Base-by-base conservation (phyloP, 2,329 filamentous ascomycete species). In the Fusarium staphyleae region DNA sequence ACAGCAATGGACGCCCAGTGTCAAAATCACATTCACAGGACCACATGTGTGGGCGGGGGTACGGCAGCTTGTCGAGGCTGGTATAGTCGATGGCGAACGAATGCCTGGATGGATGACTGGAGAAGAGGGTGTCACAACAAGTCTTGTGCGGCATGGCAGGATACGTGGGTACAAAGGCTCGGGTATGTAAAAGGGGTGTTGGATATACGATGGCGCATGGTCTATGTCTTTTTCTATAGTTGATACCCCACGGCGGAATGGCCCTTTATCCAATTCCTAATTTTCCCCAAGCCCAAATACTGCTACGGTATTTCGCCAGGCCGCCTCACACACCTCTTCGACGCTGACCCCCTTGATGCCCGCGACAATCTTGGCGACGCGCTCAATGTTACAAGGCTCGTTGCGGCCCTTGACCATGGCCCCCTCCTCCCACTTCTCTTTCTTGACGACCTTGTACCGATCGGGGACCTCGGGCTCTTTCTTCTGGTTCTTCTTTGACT, bases 81-180 rank as follows among this genome's bases (percentile, higher is more conserved):
- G 90, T 1, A 80, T 90, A 43, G 77, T 96, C 19, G 86, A 96
- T 68, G 88, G 90, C 1, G 82, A 87, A 66, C 83, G 79, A 48
- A 93, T 96, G 88, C 91, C 92, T 0, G 89, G 89, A 0, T 96
- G 91, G 91, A 88, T 96, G 87, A 95, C 91, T 1, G 92, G 91
- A 2, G 91, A 96, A 67, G 89, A 91, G 36, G 89, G 87, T 1
- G 86, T 95, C 5, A 95, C 89, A 46, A 80, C 87, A 30, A 89
- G 90, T 1, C 81, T 85, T 22, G 85, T 96, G 4, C 81, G 80
- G 59, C 73, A 84, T 52, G 90, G 91, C 2, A 79, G 86, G 57
- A 85, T 92, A 65, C 75, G 75, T 35, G 84, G 82, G 1, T 74
- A 82, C 65, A 84, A 80, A 55, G 83, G 83, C 5, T 82, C 81